Evolutionary conservation across 2,329 filamentous ascomycete species (phyloP).

Genomic region (Claviceps monticola): DNA sequence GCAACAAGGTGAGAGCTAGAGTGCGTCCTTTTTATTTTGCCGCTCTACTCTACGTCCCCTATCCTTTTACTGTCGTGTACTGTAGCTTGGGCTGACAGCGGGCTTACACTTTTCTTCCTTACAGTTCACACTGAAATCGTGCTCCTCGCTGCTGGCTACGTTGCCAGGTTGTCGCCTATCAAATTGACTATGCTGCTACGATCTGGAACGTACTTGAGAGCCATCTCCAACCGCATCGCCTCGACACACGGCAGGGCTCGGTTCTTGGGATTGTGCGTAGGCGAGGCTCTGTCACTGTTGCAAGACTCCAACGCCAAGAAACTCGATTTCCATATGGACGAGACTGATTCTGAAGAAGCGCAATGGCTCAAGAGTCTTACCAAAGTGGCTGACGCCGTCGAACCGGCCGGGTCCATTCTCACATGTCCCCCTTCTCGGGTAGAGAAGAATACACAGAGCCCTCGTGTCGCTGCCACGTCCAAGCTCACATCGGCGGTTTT

Average conservation of each 20-base stretch:
- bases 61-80: background rate
- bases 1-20: conserved; percentile 56
- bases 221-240: conserved; percentile 73
- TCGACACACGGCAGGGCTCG: conserved; percentile 62
- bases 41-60: background rate
- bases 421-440: background rate
- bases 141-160: conserved; percentile 62
- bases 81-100: conserved; percentile 12
- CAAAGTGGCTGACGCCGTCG: conserved; percentile 46
- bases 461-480: background rate
- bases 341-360: conserved; percentile 59
- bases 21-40: background rate
- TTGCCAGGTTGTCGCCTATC: conserved; percentile 51
- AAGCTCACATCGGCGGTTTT: too few species aligned
- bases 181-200: conserved; percentile 56
- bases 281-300: conserved; percentile 53
- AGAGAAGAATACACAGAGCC: background rate
- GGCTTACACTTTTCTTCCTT: background rate
- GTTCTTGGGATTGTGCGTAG: conserved; percentile 79
- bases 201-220: conserved; percentile 58
- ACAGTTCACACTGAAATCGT: conserved; percentile 67
- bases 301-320: conserved; percentile 54
- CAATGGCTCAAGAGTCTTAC: conserved; percentile 59
- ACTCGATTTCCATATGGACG: conserved; percentile 75
- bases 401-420: conserved; percentile 38